These are phyloP conservation scores for Parachaetomium inaequale DNA, from an alignment of 495 filamentous ascomycete genomes.

Conservation along the genomic window DNA sequence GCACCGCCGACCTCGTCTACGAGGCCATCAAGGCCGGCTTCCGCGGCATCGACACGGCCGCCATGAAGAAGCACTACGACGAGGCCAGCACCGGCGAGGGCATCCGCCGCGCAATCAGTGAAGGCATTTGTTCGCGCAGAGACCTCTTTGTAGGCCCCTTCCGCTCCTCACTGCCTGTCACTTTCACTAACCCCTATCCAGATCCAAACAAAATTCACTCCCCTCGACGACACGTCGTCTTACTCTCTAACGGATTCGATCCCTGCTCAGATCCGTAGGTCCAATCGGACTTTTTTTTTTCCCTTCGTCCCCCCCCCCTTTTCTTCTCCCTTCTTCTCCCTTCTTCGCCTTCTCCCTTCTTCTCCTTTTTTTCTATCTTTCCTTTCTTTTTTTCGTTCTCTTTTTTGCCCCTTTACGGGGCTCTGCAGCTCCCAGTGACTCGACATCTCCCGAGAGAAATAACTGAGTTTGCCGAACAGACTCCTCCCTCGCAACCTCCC, in stretches of 20 bases:
- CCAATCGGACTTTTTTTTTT: too few species aligned
- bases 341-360: too few species aligned
- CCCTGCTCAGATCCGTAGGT: constrained; percentile 62
- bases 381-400: too few species aligned
- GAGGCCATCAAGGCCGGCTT: constrained; percentile 69
- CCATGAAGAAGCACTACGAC: constrained; percentile 74
- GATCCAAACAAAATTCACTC: constrained; percentile 82
- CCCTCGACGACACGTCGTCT: constrained; percentile 53
- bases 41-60: constrained; percentile 71
- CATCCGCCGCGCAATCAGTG: constrained; percentile 54
- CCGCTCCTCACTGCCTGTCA: neutral
- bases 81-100: constrained; percentile 68
- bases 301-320: too few species aligned
- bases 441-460: too few species aligned
- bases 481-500: constrained; percentile 61
- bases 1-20: constrained; percentile 63
- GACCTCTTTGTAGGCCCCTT: constrained; percentile 48
- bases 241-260: constrained; percentile 57
- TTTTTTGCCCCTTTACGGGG: too few species aligned
- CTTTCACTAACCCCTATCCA: constrained; percentile 25
- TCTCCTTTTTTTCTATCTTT: too few species aligned
- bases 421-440: too few species aligned
- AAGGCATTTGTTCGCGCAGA: constrained; percentile 54
- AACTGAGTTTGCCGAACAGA: too few species aligned
- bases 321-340: too few species aligned